Percentiles rank a stretch among this genome's conserved stretches.
Conservation (phyloP, 2,329 filamentous ascomycete species). For the Nannizziopsis barbatae region DNA sequence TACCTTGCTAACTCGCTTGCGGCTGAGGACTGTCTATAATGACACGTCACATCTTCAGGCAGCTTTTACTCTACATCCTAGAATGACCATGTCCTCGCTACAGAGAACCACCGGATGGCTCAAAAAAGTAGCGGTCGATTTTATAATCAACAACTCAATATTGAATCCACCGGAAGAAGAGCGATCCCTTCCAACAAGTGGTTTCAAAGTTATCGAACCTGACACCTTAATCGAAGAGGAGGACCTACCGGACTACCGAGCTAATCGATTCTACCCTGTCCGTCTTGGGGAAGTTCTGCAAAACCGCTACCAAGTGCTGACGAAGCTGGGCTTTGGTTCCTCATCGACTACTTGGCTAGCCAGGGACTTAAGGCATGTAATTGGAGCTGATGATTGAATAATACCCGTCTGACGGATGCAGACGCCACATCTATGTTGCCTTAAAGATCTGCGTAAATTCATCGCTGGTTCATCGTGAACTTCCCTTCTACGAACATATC, state of each 20-base stretch:
- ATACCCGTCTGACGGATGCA: conserved; percentile 11
- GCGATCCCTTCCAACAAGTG: no score
- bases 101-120: no score
- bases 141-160: no score
- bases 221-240: conserved; percentile 20
- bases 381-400: neutral
- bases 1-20: no score
- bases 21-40: no score
- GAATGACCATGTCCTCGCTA: no score
- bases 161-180: no score
- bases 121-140: no score
- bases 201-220: conserved; percentile 4
- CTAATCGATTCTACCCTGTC: conserved; percentile 22
- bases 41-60: no score
- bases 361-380: conserved; percentile 18
- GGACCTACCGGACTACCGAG: conserved; percentile 19
- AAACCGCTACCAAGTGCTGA: conserved; percentile 20
- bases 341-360: conserved; percentile 25
- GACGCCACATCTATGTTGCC: conserved; percentile 18
- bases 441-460: conserved; percentile 21
- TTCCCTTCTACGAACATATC: conserved; percentile 23
- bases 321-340: conserved; percentile 24
- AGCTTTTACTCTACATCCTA: no score
- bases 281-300: conserved; percentile 21
- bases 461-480: conserved; percentile 20